These are phyloP conservation scores for Moricandia moricandioides DNA, from an alignment of 345 rosid genomes.

Conservation along the genomic window DNA sequence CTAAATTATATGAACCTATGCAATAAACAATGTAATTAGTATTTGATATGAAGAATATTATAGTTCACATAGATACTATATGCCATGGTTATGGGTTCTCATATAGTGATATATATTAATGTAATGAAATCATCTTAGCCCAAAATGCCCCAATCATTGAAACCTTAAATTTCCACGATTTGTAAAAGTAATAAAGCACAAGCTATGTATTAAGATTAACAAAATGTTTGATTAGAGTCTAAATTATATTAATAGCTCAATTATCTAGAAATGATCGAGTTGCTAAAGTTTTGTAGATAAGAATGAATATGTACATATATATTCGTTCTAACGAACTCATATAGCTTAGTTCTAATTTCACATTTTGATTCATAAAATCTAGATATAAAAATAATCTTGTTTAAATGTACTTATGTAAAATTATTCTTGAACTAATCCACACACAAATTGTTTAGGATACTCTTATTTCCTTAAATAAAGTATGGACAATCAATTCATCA, in stretches of 20 bases:
- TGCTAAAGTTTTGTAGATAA: conserved; percentile 1
- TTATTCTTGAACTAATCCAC: not conserved
- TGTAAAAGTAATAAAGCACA: not conserved
- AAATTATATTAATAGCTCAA: not conserved
- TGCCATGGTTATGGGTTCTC: not conserved
- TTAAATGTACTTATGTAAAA: not conserved
- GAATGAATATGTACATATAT: not conserved
- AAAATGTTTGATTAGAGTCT: not conserved
- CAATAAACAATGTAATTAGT: not conserved
- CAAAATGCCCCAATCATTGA: conserved; percentile 30
- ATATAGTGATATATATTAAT: not conserved
- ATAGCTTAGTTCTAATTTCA: not conserved
- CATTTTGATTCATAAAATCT: not conserved
- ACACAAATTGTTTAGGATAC: not conserved
- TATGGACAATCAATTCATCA: not conserved
- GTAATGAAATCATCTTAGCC: conserved; percentile 8
- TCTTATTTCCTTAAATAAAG: not conserved
- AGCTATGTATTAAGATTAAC: conserved; percentile 5
- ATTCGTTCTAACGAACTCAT: not conserved
- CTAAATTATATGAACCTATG: conserved; percentile 15
- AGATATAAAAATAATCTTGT: not conserved
- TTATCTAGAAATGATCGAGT: not conserved
- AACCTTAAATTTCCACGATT: conserved; percentile 2
- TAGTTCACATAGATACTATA: not conserved
- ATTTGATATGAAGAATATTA: conserved; percentile 10